phyloP scores from a whole-genome alignment of 2,329 filamentous ascomycete genomes.

The Exophiala xenobiotica region DNA sequence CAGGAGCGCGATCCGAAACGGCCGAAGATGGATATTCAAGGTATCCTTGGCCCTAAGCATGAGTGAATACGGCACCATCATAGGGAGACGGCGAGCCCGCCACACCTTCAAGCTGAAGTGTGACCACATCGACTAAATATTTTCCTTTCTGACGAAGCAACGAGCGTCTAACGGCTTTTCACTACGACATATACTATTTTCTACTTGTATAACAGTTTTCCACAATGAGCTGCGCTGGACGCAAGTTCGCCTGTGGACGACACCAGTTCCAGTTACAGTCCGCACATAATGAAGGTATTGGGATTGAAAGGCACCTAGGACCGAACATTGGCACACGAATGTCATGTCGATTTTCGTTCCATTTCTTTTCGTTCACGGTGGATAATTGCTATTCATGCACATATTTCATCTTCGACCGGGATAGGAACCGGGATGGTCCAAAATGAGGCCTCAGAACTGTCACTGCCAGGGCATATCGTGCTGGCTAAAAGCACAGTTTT shows the following conservation, averaged over 20 bases:
- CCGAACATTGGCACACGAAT: background rate
- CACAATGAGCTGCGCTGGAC: background rate
- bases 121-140: no score
- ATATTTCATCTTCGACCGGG: background rate
- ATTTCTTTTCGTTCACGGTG: background rate
- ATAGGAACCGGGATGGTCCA: background rate
- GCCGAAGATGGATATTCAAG: conserved; percentile 32
- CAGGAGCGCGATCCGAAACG: conserved; percentile 30
- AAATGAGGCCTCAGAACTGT: no score
- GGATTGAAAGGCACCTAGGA: background rate
- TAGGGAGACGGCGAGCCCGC: no score
- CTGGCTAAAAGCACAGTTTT: background rate
- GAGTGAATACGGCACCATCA: conserved; percentile 10
- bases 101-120: no score
- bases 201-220: conserved; percentile 9
- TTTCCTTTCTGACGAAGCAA: conserved; percentile 12
- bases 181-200: background rate
- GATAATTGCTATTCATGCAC: no score
- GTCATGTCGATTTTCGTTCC: background rate
- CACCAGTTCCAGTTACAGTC: no score
- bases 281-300: no score
- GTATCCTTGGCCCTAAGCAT: conserved; percentile 28
- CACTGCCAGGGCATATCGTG: background rate
- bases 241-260: background rate
- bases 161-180: background rate